Base-by-base conservation (phyloP, 331 rosid species). In the Phaseolus coccineus region DNA sequence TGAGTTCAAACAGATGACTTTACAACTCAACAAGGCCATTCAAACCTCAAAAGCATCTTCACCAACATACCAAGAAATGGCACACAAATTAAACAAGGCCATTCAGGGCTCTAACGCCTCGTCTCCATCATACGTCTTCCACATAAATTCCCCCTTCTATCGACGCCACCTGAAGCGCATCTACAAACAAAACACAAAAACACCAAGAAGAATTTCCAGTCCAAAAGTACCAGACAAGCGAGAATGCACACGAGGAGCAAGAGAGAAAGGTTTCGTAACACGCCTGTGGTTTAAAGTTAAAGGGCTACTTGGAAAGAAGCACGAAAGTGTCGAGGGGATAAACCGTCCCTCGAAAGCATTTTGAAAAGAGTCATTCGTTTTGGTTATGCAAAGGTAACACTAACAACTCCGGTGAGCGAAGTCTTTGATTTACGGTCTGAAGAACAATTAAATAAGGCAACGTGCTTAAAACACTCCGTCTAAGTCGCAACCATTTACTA, bases 231-330 rank as follows among this genome's bases (percentile, higher is more conserved):
- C 71, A 1, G 79, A 76, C 3, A 73, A 81, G 57, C 80, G 67
- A 70, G 39, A 27, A 1, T 13, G 81, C 57, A 30, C 33, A 57
- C 67, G 46, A 64, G 83, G 74, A 67, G 35, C 84, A 19, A 57
- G 68, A 65, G 88, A 16, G 4, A 77, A 42, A 24, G 88, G 90
- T 51, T 77, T 89, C 44, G 87, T 81, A 30, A 46, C 88, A 8
- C 76, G 85, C 50, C 52, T 91, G 59, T 93, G 96, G 97, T 79
- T 85, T 78, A 89, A 81, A 80, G 87, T 93, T 33, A 93, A 89
- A 35, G 83, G 89, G 19, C 80, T 87, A 66, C n/a, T 73, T 1
- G 81, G 86, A 71, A 84, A 79, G 16, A 73, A 74, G 71, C 77
- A 82, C 52, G 57, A 74, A 39, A 46, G 56, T 62, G 71, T 66